Percentiles rank a stretch among this genome's conserved stretches.
phyloP scores from a whole-genome alignment of 1,139 yeast genomes.

The Suhomyces terraborum region DNA sequence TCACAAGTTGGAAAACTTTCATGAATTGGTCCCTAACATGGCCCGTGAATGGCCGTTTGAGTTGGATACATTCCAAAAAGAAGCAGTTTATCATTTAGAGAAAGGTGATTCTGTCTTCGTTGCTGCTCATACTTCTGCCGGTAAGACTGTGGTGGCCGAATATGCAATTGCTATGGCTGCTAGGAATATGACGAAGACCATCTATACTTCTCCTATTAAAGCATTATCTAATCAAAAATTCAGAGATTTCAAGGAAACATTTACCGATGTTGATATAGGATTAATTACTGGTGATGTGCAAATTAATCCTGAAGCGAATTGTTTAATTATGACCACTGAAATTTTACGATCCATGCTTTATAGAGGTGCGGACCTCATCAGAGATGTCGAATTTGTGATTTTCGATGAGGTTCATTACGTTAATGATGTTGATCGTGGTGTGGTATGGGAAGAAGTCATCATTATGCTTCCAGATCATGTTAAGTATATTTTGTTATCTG shows the following conservation, averaged over 20 bases:
- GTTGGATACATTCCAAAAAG: slow-evolving; percentile 93
- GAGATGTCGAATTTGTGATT: slow-evolving; percentile 96
- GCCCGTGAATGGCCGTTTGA: slow-evolving; percentile 94
- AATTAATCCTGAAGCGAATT: slow-evolving; percentile 94
- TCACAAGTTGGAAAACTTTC: slow-evolving; percentile 79
- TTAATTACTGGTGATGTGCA: slow-evolving; percentile 97
- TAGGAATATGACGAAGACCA: slow-evolving; percentile 87
- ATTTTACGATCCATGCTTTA: slow-evolving; percentile 93
- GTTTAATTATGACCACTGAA: slow-evolving; percentile 97
- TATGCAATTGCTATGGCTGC: slow-evolving; percentile 93
- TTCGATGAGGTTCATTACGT: slow-evolving; percentile 98
- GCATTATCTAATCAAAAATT: slow-evolving; percentile 93
- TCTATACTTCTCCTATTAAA: slow-evolving; percentile 91
- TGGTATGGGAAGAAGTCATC: slow-evolving; percentile 98
- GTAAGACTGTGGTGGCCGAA: slow-evolving; percentile 91
- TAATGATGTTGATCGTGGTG: slow-evolving; percentile 96
- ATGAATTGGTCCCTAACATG: slow-evolving; percentile 86
- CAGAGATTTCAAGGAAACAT: slow-evolving; percentile 83
- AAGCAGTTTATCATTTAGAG: slow-evolving; percentile 93
- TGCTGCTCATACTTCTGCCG: slow-evolving; percentile 97
- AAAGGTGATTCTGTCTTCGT: slow-evolving; percentile 97
- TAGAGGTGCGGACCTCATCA: slow-evolving; percentile 91
- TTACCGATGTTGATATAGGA: slow-evolving; percentile 84
- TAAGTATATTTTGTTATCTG: slow-evolving; percentile 82
- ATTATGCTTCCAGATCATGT: slow-evolving; percentile 96